Percentiles rank a stretch among this genome's conserved stretches.
Conservation (phyloP, 768 basidiomycete species). For the Tulasnella sp. region DNA sequence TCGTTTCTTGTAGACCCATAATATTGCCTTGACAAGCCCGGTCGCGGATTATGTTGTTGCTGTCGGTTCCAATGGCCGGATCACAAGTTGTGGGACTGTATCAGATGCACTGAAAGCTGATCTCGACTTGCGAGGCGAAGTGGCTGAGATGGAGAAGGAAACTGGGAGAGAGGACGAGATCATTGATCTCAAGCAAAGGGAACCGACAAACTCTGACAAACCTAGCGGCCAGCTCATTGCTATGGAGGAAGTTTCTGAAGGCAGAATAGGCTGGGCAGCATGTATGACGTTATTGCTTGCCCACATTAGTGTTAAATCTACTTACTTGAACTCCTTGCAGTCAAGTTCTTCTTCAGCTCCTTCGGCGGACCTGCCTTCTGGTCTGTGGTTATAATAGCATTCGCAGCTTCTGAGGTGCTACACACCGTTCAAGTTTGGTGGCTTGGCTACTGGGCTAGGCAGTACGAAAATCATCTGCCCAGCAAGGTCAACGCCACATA, state of each 20-base stretch:
- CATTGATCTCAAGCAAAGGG: constrained; percentile 18
- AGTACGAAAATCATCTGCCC: constrained; percentile 19
- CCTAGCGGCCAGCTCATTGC: constrained; percentile 50
- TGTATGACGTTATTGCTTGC: constrained; percentile 21
- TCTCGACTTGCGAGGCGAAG: constrained; percentile 26
- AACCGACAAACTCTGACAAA: constrained; percentile 12
- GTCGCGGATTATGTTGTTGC: constrained; percentile 49
- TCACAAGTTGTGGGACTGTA: constrained; percentile 39
- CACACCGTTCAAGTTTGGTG: constrained; percentile 31
- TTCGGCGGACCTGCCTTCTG: constrained; percentile 28
- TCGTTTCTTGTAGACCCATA: constrained; percentile 34
- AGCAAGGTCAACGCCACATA: constrained; percentile 28
- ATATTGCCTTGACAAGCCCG: constrained; percentile 41
- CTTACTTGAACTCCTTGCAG: constrained; percentile 15
- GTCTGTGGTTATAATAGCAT: constrained; percentile 20
- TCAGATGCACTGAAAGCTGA: constrained; percentile 37
- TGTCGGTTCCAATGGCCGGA: constrained; percentile 41
- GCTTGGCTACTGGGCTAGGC: constrained; percentile 28
- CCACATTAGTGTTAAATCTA: neutral
- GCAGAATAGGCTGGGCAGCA: constrained; percentile 45
- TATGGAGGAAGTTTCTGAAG: constrained; percentile 50
- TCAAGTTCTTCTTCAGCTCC: constrained; percentile 29
- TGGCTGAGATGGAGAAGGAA: constrained; percentile 24
- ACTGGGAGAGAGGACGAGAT: constrained; percentile 25
- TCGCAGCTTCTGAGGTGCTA: constrained; percentile 21